phyloP scores from a whole-genome alignment of 352 stramenopile species.

The Peronospora belbahrii region DNA sequence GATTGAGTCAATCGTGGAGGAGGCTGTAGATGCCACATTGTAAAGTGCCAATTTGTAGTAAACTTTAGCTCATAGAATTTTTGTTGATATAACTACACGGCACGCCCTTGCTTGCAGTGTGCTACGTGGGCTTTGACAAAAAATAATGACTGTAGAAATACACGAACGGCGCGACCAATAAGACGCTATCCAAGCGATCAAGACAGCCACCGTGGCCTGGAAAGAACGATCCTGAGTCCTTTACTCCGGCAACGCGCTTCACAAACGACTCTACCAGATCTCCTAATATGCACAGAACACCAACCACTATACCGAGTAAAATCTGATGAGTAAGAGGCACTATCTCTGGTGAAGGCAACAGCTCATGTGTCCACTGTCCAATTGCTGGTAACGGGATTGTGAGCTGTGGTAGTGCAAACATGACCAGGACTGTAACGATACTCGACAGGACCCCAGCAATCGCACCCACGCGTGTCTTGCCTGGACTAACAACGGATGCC shows the following conservation, averaged over 20 bases:
- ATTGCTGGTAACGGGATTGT: constrained; percentile 7
- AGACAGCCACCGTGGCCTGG: constrained; percentile 69
- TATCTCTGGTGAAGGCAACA: constrained; percentile 23
- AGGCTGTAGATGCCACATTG: constrained; percentile 48
- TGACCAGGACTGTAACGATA: constrained; percentile 34
- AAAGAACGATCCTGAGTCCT: constrained; percentile 66
- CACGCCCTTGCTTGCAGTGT: background rate
- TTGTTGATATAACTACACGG: constrained; percentile 2
- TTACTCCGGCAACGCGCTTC: constrained; percentile 62
- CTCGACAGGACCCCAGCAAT: constrained; percentile 45
- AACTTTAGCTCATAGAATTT: constrained; percentile 6
- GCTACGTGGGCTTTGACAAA: constrained; percentile 4
- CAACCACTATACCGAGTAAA: constrained; percentile 35
- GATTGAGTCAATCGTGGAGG: constrained; percentile 39
- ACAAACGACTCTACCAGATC: constrained; percentile 62
- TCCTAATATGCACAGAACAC: constrained; percentile 52
- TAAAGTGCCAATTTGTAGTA: constrained; percentile 20
- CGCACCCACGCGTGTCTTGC: constrained; percentile 55
- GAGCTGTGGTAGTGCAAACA: constrained; percentile 29
- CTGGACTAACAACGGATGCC: constrained; percentile 56
- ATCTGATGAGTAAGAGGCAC: constrained; percentile 33
- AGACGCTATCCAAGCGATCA: constrained; percentile 74
- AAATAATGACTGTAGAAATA: constrained; percentile 42
- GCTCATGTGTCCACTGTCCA: constrained; percentile 10
- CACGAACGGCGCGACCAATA: constrained; percentile 56